These are phyloP conservation scores for Hyaloperonospora arabidopsidis DNA, from an alignment of 352 stramenopile species.

Conservation along the genomic window DNA sequence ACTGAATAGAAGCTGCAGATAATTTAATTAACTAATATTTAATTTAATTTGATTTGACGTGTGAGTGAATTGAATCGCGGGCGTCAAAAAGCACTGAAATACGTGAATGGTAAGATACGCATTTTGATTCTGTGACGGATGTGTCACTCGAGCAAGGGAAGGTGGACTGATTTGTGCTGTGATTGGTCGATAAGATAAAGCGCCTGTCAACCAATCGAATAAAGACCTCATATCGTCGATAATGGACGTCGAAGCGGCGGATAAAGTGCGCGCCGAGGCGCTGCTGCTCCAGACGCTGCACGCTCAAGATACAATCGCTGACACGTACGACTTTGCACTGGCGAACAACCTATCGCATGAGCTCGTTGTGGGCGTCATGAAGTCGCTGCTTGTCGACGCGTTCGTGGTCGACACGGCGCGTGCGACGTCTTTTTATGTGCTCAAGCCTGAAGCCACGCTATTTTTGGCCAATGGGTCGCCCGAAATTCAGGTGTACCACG, in stretches of 20 bases:
- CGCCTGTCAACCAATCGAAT: not conserved
- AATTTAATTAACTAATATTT: no score
- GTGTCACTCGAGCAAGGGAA: conserved; percentile 5
- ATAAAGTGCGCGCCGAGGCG: conserved; percentile 70
- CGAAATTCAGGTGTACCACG: conserved; percentile 79
- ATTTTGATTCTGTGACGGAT: no score
- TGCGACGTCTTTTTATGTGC: conserved; percentile 87
- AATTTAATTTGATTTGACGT: no score
- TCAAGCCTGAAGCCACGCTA: conserved; percentile 86
- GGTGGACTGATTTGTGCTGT: no score
- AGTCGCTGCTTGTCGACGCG: conserved; percentile 91
- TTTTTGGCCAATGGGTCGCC: conserved; percentile 71
- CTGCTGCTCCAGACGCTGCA: conserved; percentile 56
- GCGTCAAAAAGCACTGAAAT: no score
- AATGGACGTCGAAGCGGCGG: conserved; percentile 44
- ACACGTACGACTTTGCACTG: conserved; percentile 84
- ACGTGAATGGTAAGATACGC: no score
- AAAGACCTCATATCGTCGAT: conserved; percentile 2
- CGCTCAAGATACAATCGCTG: conserved; percentile 35
- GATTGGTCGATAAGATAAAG: no score
- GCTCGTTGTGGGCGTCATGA: conserved; percentile 91
- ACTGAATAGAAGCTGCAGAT: no score
- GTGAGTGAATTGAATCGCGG: no score
- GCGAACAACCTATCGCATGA: conserved; percentile 84
- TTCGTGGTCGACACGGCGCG: conserved; percentile 84